phyloP scores from a whole-genome alignment of 805 yeast species.

The Saturnispora saitoi region DNA sequence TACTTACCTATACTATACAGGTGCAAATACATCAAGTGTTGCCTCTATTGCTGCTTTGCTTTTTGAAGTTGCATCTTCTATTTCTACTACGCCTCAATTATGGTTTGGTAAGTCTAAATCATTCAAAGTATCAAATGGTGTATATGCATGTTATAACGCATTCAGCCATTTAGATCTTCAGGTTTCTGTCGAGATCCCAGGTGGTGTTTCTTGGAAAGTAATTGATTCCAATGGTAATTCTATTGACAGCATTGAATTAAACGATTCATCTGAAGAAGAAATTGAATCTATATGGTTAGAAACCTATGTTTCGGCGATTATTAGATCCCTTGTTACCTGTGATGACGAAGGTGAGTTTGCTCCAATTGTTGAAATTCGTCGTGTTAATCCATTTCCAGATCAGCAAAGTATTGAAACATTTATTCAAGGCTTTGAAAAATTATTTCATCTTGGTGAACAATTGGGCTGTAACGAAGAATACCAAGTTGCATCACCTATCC shows the following conservation, averaged over 20 bases:
- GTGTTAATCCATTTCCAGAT: conserved; percentile 61
- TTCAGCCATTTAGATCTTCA: conserved; percentile 59
- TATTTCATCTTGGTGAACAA: conserved; percentile 58
- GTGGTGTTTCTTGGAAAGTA: conserved; percentile 51
- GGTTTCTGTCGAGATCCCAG: conserved; percentile 69
- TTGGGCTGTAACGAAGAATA: conserved; percentile 59
- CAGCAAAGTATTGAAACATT: conserved; percentile 44
- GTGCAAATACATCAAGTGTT: conserved; percentile 66
- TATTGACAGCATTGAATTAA: conserved; percentile 23
- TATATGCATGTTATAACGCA: conserved; percentile 57
- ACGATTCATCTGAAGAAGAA: conserved; percentile 26
- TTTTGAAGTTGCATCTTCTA: conserved; percentile 57
- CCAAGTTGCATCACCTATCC: conserved; percentile 55
- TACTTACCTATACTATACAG: conserved; percentile 66
- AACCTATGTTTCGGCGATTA: conserved; percentile 61
- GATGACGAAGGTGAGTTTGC: conserved; percentile 62
- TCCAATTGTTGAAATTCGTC: conserved; percentile 74
- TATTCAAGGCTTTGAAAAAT: conserved; percentile 52
- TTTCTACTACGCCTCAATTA: conserved; percentile 52
- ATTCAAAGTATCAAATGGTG: conserved; percentile 64
- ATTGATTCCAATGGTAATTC: conserved; percentile 45
- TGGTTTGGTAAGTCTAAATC: conserved; percentile 75
- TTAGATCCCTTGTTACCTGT: conserved; percentile 59
- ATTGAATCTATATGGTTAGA: conserved; percentile 46
- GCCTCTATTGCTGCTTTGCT: conserved; percentile 72